Evolutionary conservation across 2,329 filamentous ascomycete species (phyloP).

Genomic region (Dactylellina drechsleri): DNA sequence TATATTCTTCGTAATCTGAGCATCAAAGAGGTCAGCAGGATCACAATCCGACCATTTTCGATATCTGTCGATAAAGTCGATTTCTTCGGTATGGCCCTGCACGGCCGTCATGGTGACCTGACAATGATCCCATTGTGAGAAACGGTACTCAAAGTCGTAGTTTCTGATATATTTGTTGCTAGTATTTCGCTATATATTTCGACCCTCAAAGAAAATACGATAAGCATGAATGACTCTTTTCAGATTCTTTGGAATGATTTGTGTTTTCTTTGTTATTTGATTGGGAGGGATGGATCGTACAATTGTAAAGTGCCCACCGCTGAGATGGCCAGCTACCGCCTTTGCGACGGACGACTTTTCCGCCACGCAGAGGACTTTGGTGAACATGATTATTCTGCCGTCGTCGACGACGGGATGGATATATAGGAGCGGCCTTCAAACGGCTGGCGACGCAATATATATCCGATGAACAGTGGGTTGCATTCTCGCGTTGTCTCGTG

Average conservation of each 20-base stretch:
- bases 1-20: constrained; percentile 76
- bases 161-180: constrained; percentile 87
- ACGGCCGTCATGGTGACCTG: constrained; percentile 94
- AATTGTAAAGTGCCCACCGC: constrained; percentile 76
- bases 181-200: constrained; percentile 70
- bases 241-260: neutral
- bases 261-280: neutral
- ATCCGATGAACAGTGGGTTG: neutral
- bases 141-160: constrained; percentile 90
- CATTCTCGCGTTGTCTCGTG: neutral
- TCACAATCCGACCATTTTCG: constrained; percentile 83
- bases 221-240: no score
- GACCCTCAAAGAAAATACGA: no score
- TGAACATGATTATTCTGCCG: constrained; percentile 4
- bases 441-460: no score
- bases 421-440: no score
- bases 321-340: constrained; percentile 88
- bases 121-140: constrained; percentile 83
- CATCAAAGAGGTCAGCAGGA: constrained; percentile 81
- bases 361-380: constrained; percentile 76
- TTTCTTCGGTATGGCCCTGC: constrained; percentile 82
- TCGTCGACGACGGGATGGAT: no score
- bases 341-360: constrained; percentile 96
- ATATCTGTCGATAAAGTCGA: constrained; percentile 79
- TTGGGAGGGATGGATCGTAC: constrained; percentile 66